Conservation (phyloP, 2,329 filamentous ascomycete species). For the Clonostachys rhizophaga region DNA sequence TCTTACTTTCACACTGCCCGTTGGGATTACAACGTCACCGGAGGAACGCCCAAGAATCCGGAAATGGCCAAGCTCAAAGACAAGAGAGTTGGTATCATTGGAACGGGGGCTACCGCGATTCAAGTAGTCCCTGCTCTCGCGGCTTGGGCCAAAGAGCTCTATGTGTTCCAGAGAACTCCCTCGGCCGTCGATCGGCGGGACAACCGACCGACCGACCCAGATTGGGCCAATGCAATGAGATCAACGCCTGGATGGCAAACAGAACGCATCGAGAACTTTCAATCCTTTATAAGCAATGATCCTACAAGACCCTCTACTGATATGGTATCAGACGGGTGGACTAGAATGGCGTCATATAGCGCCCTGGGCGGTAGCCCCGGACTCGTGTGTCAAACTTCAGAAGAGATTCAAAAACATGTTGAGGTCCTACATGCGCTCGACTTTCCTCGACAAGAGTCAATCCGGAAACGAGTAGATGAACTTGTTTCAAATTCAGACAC, state of each 20-base stretch:
- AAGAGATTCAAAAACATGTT: background rate
- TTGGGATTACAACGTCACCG: constrained; percentile 38
- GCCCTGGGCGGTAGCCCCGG: constrained; percentile 21
- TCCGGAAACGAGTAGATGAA: constrained; percentile 39
- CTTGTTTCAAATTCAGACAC: constrained; percentile 46
- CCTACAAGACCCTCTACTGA: constrained; percentile 17
- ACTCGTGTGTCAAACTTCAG: background rate
- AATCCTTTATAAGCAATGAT: constrained; percentile 34
- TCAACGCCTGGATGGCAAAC: constrained; percentile 41
- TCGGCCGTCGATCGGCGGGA: constrained; percentile 29
- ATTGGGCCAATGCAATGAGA: constrained; percentile 30
- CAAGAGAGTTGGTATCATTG: constrained; percentile 41
- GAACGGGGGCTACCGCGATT: constrained; percentile 43
- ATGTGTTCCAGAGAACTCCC: constrained; percentile 52
- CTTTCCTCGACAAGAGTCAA: constrained; percentile 27
- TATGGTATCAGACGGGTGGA: constrained; percentile 46
- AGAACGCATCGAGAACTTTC: constrained; percentile 22
- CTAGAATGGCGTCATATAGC: constrained; percentile 26
- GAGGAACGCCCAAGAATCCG: constrained; percentile 30
- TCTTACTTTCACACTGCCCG: constrained; percentile 37
- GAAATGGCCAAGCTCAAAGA: constrained; percentile 36
- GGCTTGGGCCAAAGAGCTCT: constrained; percentile 41
- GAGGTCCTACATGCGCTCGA: constrained; percentile 32
- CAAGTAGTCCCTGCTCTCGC: constrained; percentile 39
- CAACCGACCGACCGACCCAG: constrained; percentile 31